Conservation (phyloP, 495 filamentous ascomycete genomes). For the Aspergillus nanangensis region DNA sequence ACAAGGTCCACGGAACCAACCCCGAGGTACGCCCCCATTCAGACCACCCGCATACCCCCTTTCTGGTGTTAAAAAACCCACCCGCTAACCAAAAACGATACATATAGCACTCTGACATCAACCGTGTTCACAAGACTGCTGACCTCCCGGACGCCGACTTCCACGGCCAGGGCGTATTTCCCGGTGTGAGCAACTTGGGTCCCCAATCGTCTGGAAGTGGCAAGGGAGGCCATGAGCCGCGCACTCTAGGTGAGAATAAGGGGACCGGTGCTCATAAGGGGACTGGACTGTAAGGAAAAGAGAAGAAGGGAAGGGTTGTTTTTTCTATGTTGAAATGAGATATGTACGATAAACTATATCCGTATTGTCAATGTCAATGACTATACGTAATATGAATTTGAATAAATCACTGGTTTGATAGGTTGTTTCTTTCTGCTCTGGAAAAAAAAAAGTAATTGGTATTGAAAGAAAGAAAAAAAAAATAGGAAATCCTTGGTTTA, state of each 20-base stretch:
- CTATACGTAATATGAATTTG: too few species aligned
- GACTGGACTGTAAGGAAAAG: too few species aligned
- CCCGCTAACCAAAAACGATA: not conserved
- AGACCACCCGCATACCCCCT: not conserved
- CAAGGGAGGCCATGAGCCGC: slow-evolving; percentile 42
- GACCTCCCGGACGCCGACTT: slow-evolving; percentile 38
- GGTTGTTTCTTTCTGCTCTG: too few species aligned
- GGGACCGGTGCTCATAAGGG: slow-evolving; percentile 23
- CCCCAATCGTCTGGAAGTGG: slow-evolving; percentile 23
- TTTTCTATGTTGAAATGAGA: not conserved
- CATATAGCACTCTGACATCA: slow-evolving; percentile 32
- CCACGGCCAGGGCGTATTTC: slow-evolving; percentile 22
- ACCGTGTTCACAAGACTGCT: slow-evolving; percentile 38
- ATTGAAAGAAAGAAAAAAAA: too few species aligned
- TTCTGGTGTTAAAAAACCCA: not conserved
- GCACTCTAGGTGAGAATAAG: slow-evolving; percentile 35
- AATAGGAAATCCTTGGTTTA: too few species aligned
- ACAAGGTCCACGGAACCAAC: slow-evolving; percentile 38
- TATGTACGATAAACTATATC: too few species aligned
- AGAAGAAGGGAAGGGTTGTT: not conserved
- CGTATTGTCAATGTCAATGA: too few species aligned
- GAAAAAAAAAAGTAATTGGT: too few species aligned
- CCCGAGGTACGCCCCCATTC: slow-evolving; percentile 25
- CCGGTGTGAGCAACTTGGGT: slow-evolving; percentile 20
- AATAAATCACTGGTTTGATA: too few species aligned